These are phyloP conservation scores for Pueraria montana DNA, from an alignment of 306 rosid genomes.

Conservation along the genomic window DNA sequence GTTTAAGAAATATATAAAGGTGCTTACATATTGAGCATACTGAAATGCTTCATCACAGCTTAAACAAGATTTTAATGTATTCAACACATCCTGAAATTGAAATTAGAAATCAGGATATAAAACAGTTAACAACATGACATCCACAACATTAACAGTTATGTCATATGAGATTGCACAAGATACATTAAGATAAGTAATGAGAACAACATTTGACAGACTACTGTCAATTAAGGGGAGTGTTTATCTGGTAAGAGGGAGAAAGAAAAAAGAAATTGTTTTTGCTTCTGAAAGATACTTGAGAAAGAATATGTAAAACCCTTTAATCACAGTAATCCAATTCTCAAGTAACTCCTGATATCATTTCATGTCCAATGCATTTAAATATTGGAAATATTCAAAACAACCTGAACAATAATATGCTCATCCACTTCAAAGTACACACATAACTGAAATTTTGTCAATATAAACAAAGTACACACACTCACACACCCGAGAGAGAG, in stretches of 20 bases:
- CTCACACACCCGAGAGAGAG: not conserved
- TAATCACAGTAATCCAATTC: constrained; percentile 1
- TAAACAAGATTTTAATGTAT: constrained; percentile 68
- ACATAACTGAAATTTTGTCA: constrained; percentile 5
- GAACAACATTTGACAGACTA: constrained; percentile 24
- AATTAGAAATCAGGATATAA: constrained; percentile 37
- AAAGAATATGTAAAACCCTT: constrained; percentile 23
- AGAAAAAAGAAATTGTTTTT: not conserved
- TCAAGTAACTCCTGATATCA: not conserved
- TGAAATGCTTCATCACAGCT: constrained; percentile 76
- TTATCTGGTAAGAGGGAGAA: constrained; percentile 31
- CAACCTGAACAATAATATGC: constrained; percentile 34
- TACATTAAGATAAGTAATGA: constrained; percentile 1
- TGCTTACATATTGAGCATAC: constrained; percentile 82
- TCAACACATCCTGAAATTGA: constrained; percentile 75
- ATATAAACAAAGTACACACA: constrained; percentile 28
- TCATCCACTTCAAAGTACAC: not conserved
- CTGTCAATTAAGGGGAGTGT: not conserved
- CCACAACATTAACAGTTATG: not conserved
- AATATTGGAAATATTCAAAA: constrained; percentile 40
- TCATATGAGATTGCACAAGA: constrained; percentile 11
- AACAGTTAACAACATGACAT: constrained; percentile 4
- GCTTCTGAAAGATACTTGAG: not conserved
- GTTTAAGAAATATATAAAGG: constrained; percentile 34
- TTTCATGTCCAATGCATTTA: constrained; percentile 30